Base-by-base conservation (phyloP, 202 grass and related monocot genomes). In the Dendrocalamus latiflorus region DNA sequence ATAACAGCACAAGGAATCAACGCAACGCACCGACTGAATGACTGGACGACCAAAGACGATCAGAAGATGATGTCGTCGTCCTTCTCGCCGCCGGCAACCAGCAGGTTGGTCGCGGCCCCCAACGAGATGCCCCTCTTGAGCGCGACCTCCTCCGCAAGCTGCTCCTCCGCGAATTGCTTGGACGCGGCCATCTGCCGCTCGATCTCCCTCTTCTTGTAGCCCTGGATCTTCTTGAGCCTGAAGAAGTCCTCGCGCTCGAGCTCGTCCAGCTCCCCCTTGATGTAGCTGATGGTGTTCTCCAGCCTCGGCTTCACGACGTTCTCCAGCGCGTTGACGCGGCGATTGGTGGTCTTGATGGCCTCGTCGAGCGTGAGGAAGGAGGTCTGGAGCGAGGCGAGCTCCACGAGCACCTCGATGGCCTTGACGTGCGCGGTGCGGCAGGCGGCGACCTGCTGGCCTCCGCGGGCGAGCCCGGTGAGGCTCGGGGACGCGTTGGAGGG, bases 171-270 rank as follows among this genome's bases (percentile, higher is more conserved):
- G 76, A 93, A 97, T 4, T 48, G 38, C 79, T 55, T 88, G 51
- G 95, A 84, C 3, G 79, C 58, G 0, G 10, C n/a, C 72, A 58
- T 84, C 86, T 93, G 92, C 12, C 87, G 76, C 84, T 93, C 84
- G 37, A 97, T 68, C 90, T 93, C 88, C 21, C 90, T 81, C 81
- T 91, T 94, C 76, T 98, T 98, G 85, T 91, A 98, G 0, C 92
- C 95, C 82, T 97, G 90, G 72, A 98, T 94, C 86, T 98, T 98
- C 88, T 98, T 98, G 7, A 98, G 86, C 81, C 92, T 84, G 82
- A 98, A 98, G 87, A 98, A 98, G 58, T 98, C 95, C 84, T 98
- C 92, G 15, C 95, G 76, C 90, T 98, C 92, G 22, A 98, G 92
- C 79, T 98, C 95, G 69, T 98, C 95, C 6, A 98, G 92, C 84